These are phyloP conservation scores for Jatropha podagrica DNA, from an alignment of 441 rosid genomes.

Conservation along the genomic window DNA sequence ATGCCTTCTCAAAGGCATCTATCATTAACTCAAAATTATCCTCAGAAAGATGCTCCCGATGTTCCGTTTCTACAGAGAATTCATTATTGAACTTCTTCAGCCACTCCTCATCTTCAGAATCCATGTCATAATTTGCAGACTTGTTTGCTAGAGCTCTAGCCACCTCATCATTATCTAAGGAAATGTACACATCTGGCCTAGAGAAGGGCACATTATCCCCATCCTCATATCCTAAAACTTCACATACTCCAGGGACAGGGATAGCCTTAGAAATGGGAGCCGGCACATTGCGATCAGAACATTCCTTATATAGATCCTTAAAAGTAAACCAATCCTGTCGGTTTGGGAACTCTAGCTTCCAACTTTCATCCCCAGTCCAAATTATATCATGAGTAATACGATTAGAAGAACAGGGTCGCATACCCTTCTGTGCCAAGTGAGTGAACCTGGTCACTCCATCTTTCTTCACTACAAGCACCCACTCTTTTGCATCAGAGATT, in stretches of 20 bases:
- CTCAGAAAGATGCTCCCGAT: conserved; percentile 47
- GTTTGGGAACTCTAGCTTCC: conserved; percentile 84
- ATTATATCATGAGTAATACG: conserved; percentile 62
- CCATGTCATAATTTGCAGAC: conserved; percentile 80
- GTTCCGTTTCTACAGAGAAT: conserved; percentile 31
- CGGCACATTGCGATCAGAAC: conserved; percentile 59
- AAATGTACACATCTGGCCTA: conserved; percentile 62
- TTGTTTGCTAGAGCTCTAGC: conserved; percentile 75
- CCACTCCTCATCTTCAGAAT: conserved; percentile 96
- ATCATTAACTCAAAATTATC: conserved; percentile 81
- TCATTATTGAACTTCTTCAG: conserved; percentile 51
- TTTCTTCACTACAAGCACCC: conserved; percentile 66
- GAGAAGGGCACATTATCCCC: conserved; percentile 34
- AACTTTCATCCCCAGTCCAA: conserved; percentile 73
- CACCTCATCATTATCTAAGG: conserved; percentile 60
- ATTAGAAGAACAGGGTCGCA: conserved; percentile 64
- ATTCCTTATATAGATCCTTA: conserved; percentile 86
- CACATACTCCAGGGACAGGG: conserved; percentile 78
- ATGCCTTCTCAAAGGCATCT: conserved; percentile 84
- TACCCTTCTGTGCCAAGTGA: conserved; percentile 49
- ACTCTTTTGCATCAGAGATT: conserved; percentile 55
- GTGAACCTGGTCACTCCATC: conserved; percentile 46
- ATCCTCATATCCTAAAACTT: conserved; percentile 54
- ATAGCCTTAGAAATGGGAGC: conserved; percentile 52
- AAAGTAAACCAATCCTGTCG: conserved; percentile 73